A percentile compares a stretch with the other conserved stretches of the same genome.
Conservation (phyloP, 192 early-diverging fungal species). For the Endogone sp. region DNA sequence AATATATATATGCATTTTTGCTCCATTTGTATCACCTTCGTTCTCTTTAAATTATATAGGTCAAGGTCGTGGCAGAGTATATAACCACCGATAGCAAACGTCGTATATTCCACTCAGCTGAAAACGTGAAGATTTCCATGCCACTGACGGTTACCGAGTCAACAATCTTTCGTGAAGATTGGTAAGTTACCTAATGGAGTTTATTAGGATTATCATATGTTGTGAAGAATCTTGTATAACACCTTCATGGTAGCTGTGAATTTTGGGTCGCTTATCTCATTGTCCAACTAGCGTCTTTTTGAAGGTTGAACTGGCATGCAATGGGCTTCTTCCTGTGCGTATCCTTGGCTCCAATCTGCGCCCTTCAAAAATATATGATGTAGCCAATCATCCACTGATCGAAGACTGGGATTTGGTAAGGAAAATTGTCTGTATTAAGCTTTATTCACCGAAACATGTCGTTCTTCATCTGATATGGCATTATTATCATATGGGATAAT, state of each 20-base stretch:
- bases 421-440: neutral
- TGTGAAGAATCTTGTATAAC: too few relatives aligned
- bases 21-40: neutral
- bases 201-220: too few relatives aligned
- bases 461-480: too few relatives aligned
- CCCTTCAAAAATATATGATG: slow-evolving; percentile 37
- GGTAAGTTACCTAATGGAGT: slow-evolving; percentile 39
- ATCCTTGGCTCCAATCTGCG: slow-evolving; percentile 39
- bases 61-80: slow-evolving; percentile 42
- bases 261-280: too few relatives aligned
- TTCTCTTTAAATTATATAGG: slow-evolving; percentile 32
- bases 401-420: slow-evolving; percentile 35
- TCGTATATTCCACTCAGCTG: slow-evolving; percentile 36
- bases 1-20: too few relatives aligned
- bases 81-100: slow-evolving; percentile 28
- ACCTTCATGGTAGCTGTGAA: too few relatives aligned
- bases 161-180: slow-evolving; percentile 48
- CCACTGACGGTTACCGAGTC: slow-evolving; percentile 51
- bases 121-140: slow-evolving; percentile 45
- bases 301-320: slow-evolving; percentile 42
- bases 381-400: slow-evolving; percentile 23
- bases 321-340: slow-evolving; percentile 45
- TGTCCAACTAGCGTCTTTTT: slow-evolving; percentile 30
- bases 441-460: too few relatives aligned
- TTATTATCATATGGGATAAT: too few relatives aligned